Evolutionary conservation across 805 yeast genomes (phyloP), one percentile per base, ranked within the genome.

Genomic region (Kurtzmaniella fragi): DNA sequence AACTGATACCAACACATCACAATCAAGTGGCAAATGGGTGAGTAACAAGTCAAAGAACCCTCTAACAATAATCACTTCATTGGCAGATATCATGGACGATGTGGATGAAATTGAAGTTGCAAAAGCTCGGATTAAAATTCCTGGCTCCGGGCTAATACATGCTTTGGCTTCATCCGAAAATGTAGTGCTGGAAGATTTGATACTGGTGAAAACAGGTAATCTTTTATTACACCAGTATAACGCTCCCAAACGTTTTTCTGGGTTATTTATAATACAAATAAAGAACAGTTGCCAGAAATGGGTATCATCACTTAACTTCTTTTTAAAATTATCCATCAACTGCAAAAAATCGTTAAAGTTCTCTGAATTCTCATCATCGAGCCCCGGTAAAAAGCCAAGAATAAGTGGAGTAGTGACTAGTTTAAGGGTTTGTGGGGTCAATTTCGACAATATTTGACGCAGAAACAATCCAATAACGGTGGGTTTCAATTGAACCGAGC

Each of bases 301-400:
- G 1, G 79, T 57, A 53, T 86, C 86, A 50, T 87, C 80, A 30
- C 67, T 64, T 31, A 87, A 54, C 35, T 78, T 77, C 5, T 42
- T 50, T 46, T 79, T 77, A 48, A 90, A 69, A 1, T 64, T 56
- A 34, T 81, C 89, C 28, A 91, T 67, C 31, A 91, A 54, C 0
- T 64, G 63, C 39, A 88, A 46, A 1, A 81, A 73, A 2, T 80
- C 74, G 11, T 67, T 70, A 53, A 84, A 91, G 26, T 81, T 81
- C 51, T 93, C 99, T 15, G 90, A 79, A 31, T 90, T 78, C 47
- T 90, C 96, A 50, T 93, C 98, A 50, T 93, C 99, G 37, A 93
- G 74, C 0, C 96, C 96, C 0, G 96, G 89, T 2, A 91, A 60
- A 27, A 90, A 67, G 44, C 91, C 77, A 36, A 89, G 68, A 4